phyloP scores from a whole-genome alignment of 2,329 filamentous ascomycete species.

The Neoscytalidium dimidiatum region DNA sequence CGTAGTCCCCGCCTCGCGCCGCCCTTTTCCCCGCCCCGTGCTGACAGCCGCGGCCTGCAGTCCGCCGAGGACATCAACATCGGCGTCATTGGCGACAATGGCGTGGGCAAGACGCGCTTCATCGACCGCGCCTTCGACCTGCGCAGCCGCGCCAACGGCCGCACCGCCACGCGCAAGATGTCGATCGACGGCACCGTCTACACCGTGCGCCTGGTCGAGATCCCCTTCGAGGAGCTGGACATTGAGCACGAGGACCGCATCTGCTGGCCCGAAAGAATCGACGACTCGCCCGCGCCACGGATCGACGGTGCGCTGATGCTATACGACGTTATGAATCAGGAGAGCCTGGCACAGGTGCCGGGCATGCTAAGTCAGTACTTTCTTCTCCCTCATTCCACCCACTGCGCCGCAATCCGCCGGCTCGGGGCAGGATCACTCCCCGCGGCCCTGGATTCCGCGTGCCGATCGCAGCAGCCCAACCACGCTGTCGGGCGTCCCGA shows the following conservation, averaged over 20 bases:
- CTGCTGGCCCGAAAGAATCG: slow-evolving; percentile 58
- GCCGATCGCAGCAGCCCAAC: slow-evolving; percentile 16
- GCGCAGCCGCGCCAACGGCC: slow-evolving; percentile 8
- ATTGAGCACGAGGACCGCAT: slow-evolving; percentile 51
- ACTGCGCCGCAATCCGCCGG: slow-evolving; percentile 18
- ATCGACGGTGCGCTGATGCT: slow-evolving; percentile 83
- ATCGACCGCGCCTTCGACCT: slow-evolving; percentile 59
- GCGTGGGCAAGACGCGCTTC: slow-evolving; percentile 62
- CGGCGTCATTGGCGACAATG: slow-evolving; percentile 56
- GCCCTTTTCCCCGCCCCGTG: slow-evolving; percentile 22
- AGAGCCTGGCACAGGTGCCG: slow-evolving; percentile 73
- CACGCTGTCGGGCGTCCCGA: not conserved
- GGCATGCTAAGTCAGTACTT: slow-evolving; percentile 72
- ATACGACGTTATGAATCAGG: slow-evolving; percentile 81
- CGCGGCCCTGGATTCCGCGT: not conserved
- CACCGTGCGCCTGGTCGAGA: slow-evolving; percentile 59
- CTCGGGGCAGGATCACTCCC: slow-evolving; percentile 23
- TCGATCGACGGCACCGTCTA: slow-evolving; percentile 58
- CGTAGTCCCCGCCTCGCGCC: slow-evolving; percentile 4
- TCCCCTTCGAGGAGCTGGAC: slow-evolving; percentile 54
- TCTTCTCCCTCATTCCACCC: not conserved
- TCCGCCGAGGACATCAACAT: slow-evolving; percentile 58
- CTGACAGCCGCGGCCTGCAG: slow-evolving; percentile 6
- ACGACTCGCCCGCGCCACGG: slow-evolving; percentile 70
- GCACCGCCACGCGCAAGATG: slow-evolving; percentile 50